A percentile compares a stretch with the other conserved stretches of the same genome.
These are phyloP conservation scores for Penicillium sp. DNA, from an alignment of 2,329 filamentous ascomycete species.

Conservation along the genomic window DNA sequence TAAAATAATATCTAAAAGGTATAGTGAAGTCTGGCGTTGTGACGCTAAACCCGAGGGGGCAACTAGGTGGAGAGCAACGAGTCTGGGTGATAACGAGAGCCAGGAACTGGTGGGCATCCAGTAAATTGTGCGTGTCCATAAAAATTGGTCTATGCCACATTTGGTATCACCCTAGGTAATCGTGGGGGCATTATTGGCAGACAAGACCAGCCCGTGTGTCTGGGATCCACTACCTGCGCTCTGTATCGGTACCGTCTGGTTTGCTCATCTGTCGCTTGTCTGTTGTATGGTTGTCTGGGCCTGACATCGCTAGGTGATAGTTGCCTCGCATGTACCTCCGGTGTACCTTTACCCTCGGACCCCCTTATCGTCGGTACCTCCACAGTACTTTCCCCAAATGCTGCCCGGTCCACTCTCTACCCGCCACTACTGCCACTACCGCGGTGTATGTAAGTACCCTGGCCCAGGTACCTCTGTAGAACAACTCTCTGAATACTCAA, in stretches of 20 bases:
- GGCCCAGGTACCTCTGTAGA: slow-evolving; percentile 19
- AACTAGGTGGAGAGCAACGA: slow-evolving; percentile 11
- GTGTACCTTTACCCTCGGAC: slow-evolving; percentile 10
- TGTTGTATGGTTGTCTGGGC: slow-evolving; percentile 8
- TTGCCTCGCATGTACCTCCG: slow-evolving; percentile 6
- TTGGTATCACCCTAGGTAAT: slow-evolving; percentile 19
- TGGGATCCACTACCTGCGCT: slow-evolving; percentile 2
- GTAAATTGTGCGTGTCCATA: slow-evolving; percentile 21
- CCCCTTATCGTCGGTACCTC: slow-evolving; percentile 10
- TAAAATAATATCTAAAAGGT: not conserved
- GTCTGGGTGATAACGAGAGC: slow-evolving; percentile 6
- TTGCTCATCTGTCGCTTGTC: not conserved
- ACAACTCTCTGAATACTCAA: slow-evolving; percentile 5
- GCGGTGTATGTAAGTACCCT: slow-evolving; percentile 14
- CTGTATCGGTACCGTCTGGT: slow-evolving; percentile 16
- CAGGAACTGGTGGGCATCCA: slow-evolving; percentile 19
- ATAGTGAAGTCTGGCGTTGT: slow-evolving; percentile 10
- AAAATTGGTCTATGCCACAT: slow-evolving; percentile 20
- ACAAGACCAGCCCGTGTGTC: slow-evolving; percentile 2
- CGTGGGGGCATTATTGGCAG: slow-evolving; percentile 4
- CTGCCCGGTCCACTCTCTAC: not conserved
- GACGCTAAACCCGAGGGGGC: slow-evolving; percentile 12
- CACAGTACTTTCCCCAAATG: slow-evolving; percentile 3
- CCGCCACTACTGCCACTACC: slow-evolving; percentile 15
- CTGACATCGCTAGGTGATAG: slow-evolving; percentile 1